Percentiles rank a stretch among this genome's conserved stretches.
Evolutionary conservation across 1,284 basidiomycete genomes (phyloP).

Genomic region (Coniophora puteana): DNA sequence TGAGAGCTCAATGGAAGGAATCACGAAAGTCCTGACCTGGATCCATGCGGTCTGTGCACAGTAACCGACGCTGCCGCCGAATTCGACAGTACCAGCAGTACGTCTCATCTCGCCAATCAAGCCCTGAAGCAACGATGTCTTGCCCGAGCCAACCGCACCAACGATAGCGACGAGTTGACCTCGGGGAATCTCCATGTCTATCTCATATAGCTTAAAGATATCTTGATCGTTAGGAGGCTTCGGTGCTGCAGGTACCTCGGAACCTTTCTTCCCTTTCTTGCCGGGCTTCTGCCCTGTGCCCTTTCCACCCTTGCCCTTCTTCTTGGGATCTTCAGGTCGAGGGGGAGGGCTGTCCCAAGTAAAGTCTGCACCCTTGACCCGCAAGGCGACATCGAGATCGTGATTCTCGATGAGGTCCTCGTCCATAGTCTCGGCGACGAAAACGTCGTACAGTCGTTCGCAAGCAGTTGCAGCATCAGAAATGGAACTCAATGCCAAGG

Average conservation of each 20-base stretch:
- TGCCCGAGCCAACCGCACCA: constrained; percentile 62
- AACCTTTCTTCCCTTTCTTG: constrained; percentile 4
- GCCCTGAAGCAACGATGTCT: constrained; percentile 73
- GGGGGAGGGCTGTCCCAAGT: constrained; percentile 81
- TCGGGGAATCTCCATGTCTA: constrained; percentile 63
- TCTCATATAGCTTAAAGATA: constrained; percentile 33
- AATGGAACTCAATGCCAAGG: constrained; percentile 71
- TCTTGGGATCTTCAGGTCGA: constrained; percentile 35
- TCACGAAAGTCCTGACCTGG: constrained; percentile 42
- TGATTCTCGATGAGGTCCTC: constrained; percentile 49
- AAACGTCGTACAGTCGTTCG: constrained; percentile 65
- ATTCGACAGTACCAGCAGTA: constrained; percentile 56
- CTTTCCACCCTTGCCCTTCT: constrained; percentile 15
- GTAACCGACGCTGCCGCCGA: constrained; percentile 76
- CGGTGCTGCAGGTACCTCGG: not conserved
- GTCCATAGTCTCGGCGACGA: constrained; percentile 73
- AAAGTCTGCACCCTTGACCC: constrained; percentile 68
- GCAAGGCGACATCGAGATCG: constrained; percentile 58
- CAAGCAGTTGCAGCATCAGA: constrained; percentile 79
- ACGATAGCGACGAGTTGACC: constrained; percentile 81
- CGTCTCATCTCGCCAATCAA: constrained; percentile 80
- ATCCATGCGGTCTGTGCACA: constrained; percentile 90
- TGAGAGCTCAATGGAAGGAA: not conserved
- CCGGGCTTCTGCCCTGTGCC: constrained; percentile 2
- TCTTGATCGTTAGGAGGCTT: constrained; percentile 8